Percentiles rank a stretch among this genome's conserved stretches.
These are phyloP conservation scores for Eucalyptus lansdowneana DNA, from an alignment of 345 rosid genomes.

Conservation along the genomic window DNA sequence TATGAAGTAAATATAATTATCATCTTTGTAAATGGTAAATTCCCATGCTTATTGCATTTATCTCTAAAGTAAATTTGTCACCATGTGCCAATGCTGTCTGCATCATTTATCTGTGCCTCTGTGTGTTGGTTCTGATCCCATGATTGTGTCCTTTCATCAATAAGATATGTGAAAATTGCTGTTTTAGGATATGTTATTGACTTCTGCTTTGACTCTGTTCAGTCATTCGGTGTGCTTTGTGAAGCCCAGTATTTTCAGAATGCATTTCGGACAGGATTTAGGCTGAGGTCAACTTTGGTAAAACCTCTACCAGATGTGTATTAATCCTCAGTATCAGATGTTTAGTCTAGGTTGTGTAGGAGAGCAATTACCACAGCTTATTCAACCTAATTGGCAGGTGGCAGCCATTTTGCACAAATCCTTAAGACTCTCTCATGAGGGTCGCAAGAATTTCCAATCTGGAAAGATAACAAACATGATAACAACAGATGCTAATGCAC, in stretches of 20 bases:
- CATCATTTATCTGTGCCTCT: not conserved
- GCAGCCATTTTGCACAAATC: conserved; percentile 93
- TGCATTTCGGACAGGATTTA: conserved; percentile 83
- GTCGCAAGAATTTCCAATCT: conserved; percentile 70
- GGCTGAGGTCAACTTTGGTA: conserved; percentile 91
- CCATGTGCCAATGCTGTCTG: not conserved
- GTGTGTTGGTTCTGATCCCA: not conserved
- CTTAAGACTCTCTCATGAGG: conserved; percentile 69
- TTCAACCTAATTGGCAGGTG: conserved; percentile 29
- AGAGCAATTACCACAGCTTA: not conserved
- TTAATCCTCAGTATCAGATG: not conserved
- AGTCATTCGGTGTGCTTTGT: conserved; percentile 68
- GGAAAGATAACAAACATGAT: conserved; percentile 95
- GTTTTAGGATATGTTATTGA: not conserved
- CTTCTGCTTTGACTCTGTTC: conserved; percentile 1
- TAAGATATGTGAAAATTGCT: not conserved
- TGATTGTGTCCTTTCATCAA: not conserved
- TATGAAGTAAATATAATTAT: not conserved
- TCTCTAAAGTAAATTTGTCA: not conserved
- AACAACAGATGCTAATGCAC: conserved; percentile 86
- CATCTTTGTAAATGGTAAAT: not conserved
- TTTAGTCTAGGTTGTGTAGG: not conserved
- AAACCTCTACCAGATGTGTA: not conserved
- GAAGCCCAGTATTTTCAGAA: conserved; percentile 85
- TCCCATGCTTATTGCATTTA: not conserved